Conservation (phyloP, 371 early-diverging fungal genomes). For the Actinomucor elegans region DNA sequence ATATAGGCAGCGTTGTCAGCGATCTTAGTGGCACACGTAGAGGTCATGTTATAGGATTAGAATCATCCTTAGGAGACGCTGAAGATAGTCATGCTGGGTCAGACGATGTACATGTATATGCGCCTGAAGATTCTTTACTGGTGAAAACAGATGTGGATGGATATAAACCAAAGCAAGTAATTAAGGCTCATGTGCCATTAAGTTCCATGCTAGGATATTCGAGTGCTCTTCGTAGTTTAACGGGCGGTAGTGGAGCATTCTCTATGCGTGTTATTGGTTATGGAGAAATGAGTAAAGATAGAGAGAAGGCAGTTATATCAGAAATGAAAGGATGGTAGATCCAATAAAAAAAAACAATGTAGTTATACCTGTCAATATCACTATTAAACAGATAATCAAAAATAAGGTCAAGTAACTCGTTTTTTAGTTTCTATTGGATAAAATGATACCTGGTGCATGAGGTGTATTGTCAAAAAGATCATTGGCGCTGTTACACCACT, state of each 20-base stretch:
- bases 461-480: slow-evolving; percentile 16
- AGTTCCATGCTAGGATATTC: slow-evolving; percentile 88
- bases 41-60: slow-evolving; percentile 65
- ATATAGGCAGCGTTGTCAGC: slow-evolving; percentile 79
- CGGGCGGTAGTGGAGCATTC: slow-evolving; percentile 83
- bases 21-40: slow-evolving; percentile 81
- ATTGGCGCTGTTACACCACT: slow-evolving; percentile 14
- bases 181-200: slow-evolving; percentile 78
- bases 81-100: slow-evolving; percentile 25
- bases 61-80: slow-evolving; percentile 40
- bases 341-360: not conserved
- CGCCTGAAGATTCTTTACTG: slow-evolving; percentile 51
- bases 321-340: slow-evolving; percentile 55
- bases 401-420: slow-evolving; percentile 7
- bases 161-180: slow-evolving; percentile 48
- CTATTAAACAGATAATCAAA: not conserved
- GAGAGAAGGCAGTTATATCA: slow-evolving; percentile 67
- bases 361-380: not conserved
- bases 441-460: slow-evolving; percentile 7
- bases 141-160: slow-evolving; percentile 30
- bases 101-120: slow-evolving; percentile 44
- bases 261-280: slow-evolving; percentile 87
- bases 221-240: slow-evolving; percentile 79
- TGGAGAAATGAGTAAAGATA: slow-evolving; percentile 73
- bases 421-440: slow-evolving; percentile 10